phyloP scores from a whole-genome alignment of 805 yeast species.

The Hanseniaspora pseudoguilliermondii region DNA sequence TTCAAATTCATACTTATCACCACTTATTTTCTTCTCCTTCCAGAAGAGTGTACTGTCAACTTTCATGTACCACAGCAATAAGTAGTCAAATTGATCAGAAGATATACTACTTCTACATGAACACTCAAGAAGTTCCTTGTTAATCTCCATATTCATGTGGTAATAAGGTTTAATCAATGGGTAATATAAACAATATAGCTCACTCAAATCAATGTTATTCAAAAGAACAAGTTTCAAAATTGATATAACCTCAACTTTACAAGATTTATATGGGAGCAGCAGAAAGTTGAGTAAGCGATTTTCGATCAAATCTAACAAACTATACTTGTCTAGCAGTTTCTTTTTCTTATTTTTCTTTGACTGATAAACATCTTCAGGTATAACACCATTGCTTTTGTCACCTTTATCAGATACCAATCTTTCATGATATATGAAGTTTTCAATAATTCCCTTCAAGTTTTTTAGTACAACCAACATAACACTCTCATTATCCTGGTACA shows the following conservation, averaged over 20 bases:
- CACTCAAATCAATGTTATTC: slow-evolving; percentile 35
- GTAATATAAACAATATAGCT: slow-evolving; percentile 66
- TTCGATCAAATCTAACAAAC: not conserved
- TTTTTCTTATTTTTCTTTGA: not conserved
- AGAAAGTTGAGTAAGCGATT: slow-evolving; percentile 5
- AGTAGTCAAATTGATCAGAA: slow-evolving; percentile 51
- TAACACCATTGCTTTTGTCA: too few species aligned
- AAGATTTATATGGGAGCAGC: not conserved
- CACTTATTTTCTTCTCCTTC: slow-evolving; percentile 33
- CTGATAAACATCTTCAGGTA: not conserved
- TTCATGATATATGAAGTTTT: not conserved
- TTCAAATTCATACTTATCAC: slow-evolving; percentile 34
- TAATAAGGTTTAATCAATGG: slow-evolving; percentile 70
- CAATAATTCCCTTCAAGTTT: not conserved
- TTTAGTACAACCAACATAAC: slow-evolving; percentile 1
- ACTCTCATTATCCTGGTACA: slow-evolving; percentile 66
- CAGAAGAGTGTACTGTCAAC: slow-evolving; percentile 56
- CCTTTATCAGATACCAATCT: too few species aligned
- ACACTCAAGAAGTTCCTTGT: slow-evolving; percentile 53
- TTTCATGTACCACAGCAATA: slow-evolving; percentile 60
- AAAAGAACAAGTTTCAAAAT: not conserved
- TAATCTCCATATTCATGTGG: slow-evolving; percentile 61
- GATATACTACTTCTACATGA: slow-evolving; percentile 53
- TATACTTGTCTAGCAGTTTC: not conserved
- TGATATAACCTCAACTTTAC: not conserved